These are phyloP conservation scores for Populus simonii DNA, from an alignment of 345 rosid genomes.

Conservation along the genomic window DNA sequence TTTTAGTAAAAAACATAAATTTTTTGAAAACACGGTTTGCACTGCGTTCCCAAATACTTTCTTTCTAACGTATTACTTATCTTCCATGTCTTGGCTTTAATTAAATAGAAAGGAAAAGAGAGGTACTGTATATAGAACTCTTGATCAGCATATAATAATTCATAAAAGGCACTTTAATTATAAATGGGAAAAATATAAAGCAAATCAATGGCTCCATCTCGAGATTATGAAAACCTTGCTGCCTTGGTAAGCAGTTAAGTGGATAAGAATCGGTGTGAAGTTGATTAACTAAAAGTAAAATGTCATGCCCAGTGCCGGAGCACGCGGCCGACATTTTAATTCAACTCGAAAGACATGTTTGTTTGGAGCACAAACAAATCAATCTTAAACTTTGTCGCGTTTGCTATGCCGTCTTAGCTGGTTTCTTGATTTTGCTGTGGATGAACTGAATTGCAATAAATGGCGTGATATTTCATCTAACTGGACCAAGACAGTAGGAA, in stretches of 20 bases:
- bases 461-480: not conserved
- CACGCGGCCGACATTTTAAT: constrained; percentile 29
- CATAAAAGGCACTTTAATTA: not conserved
- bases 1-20: no score
- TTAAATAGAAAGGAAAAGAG: not conserved
- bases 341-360: not conserved
- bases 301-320: constrained; percentile 9
- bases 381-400: constrained; percentile 14
- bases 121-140: not conserved
- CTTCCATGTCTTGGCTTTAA: not conserved
- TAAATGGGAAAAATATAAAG: not conserved
- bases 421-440: not conserved
- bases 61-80: no score
- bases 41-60: rapidly evolving
- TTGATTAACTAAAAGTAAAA: not conserved
- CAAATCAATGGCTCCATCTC: not conserved
- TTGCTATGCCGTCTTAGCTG: constrained; percentile 5
- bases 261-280: not conserved
- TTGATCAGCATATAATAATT: no score
- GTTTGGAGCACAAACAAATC: constrained; percentile 4
- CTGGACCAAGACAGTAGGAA: not conserved
- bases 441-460: not conserved
- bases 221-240: constrained; percentile 4
- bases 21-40: no score
- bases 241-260: constrained; percentile 1